Percentiles rank a stretch among this genome's conserved stretches.
Conservation (phyloP, 441 rosid species). For the Jatropha podagrica region DNA sequence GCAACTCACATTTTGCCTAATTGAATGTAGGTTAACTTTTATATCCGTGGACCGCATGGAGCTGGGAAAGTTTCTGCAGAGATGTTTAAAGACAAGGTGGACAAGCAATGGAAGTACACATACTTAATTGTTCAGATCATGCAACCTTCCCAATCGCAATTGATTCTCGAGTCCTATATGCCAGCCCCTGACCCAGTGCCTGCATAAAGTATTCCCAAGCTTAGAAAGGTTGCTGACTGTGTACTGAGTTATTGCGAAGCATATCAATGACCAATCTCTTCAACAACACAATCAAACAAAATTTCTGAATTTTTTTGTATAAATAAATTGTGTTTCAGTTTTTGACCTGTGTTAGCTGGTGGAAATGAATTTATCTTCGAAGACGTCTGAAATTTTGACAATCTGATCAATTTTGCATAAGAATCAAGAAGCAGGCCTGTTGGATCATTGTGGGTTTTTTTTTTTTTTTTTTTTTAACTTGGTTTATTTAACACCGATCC, state of each 20-base stretch:
- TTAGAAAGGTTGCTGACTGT: conserved; percentile 6
- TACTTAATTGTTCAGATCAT: conserved; percentile 76
- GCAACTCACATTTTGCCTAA: background rate
- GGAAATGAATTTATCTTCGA: background rate
- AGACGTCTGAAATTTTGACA: background rate
- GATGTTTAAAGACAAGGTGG: conserved; percentile 89
- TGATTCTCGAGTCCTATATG: conserved; percentile 87
- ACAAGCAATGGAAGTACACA: conserved; percentile 86
- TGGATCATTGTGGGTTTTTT: background rate
- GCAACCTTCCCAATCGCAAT: conserved; percentile 65
- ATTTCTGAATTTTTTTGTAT: background rate
- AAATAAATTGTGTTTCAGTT: conserved; percentile 1
- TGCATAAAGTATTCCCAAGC: conserved; percentile 19
- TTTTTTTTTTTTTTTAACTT: background rate
- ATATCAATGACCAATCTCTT: background rate
- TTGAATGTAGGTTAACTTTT: conserved; percentile 64
- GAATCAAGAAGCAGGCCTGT: background rate
- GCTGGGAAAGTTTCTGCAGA: conserved; percentile 83
- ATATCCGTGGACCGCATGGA: conserved; percentile 92
- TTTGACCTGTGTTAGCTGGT: background rate
- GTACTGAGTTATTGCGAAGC: conserved; percentile 3
- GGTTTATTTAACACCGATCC: too few species aligned
- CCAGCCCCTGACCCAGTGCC: conserved; percentile 45
- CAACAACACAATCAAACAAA: background rate
- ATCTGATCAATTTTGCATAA: background rate